Percentiles rank a stretch among this genome's conserved stretches.
Evolutionary conservation across 805 yeast genomes (phyloP).

Genomic region (Zygoascus flipseniorum): DNA sequence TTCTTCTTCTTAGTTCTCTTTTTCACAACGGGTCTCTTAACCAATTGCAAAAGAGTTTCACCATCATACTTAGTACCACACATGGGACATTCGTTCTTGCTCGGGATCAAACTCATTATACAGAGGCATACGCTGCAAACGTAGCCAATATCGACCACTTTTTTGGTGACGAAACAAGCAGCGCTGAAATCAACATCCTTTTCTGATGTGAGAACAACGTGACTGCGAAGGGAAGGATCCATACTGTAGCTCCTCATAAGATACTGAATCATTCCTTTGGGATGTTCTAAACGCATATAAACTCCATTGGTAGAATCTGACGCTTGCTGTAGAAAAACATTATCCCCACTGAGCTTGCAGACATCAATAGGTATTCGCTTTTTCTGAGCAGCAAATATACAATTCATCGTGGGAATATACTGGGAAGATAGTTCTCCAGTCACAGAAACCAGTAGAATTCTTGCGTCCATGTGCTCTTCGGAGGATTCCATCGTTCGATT

Average conservation of each 20-base stretch:
- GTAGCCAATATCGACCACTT: slow-evolving; percentile 84
- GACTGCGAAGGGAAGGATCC: slow-evolving; percentile 74
- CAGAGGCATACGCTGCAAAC: slow-evolving; percentile 95
- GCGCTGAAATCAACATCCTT: slow-evolving; percentile 89
- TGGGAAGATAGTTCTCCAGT: slow-evolving; percentile 70
- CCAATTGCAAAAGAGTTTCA: slow-evolving; percentile 47
- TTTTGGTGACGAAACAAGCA: slow-evolving; percentile 85
- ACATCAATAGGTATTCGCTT: slow-evolving; percentile 78
- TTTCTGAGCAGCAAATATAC: slow-evolving; percentile 93
- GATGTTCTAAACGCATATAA: slow-evolving; percentile 58
- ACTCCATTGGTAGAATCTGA: slow-evolving; percentile 92
- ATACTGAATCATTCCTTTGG: slow-evolving; percentile 75
- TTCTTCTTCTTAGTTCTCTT: slow-evolving; percentile 26
- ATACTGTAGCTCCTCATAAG: slow-evolving; percentile 73
- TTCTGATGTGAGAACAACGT: slow-evolving; percentile 72
- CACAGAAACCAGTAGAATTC: slow-evolving; percentile 54
- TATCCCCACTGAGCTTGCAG: slow-evolving; percentile 63
- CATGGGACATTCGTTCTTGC: slow-evolving; percentile 66
- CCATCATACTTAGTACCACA: slow-evolving; percentile 75
- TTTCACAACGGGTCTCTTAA: slow-evolving; percentile 50
- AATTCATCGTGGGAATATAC: slow-evolving; percentile 89
- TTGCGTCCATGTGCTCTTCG: slow-evolving; percentile 47
- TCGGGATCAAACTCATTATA: slow-evolving; percentile 44
- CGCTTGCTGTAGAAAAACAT: slow-evolving; percentile 90
- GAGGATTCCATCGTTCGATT: slow-evolving; percentile 53